Evolutionary conservation across 495 filamentous ascomycete species (phyloP), one percentile per base, ranked within the genome.

Genomic region (Aspergillus sclerotiicarbonarius): DNA sequence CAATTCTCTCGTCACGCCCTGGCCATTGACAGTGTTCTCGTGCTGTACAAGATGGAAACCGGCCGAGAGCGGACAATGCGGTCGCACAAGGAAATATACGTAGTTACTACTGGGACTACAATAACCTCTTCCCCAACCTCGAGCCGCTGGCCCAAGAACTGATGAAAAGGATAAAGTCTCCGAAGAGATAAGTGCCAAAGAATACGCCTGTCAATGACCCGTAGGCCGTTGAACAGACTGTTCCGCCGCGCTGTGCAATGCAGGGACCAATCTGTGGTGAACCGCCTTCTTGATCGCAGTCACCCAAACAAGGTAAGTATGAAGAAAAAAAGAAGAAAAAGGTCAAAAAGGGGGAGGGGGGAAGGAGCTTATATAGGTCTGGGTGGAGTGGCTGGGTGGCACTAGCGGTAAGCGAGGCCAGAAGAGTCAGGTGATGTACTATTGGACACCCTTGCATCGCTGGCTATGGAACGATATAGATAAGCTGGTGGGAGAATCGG

Each of bases 161-260:
- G 74, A 86, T 82, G 81, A 85, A 85, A 86, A 86, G 76, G 71
- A 72, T 69, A 71, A 57, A 16, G 43, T 66, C 61, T 57, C 54
- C 59, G 64, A 59, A 67, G 62, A 58, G 71, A 71, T 69, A 67
- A 68, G 80, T 79, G 87, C 79, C 84, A 87, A 88, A 88, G 86
- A 87, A 88, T 87, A 69, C 84, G 82, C 83, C 80, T 80, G 77
- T 81, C 80, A 84, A 80, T 82, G 81, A 81, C 81, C 85, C 84
- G 82, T 83, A 87, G 74, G 78, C 82, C 80, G 81, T 80, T 85
- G 80, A 82, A 83, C 80, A 70, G 72, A 79, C 74, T 78, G 80
- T 73, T 83, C 76, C 82, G 73, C 85, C 86, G 77, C 85, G 84
- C 63, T 88, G 86, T 89, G 85, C 86, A 86, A 89, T 89, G 85